Percentiles rank a stretch among this genome's conserved stretches.
Conservation (phyloP, 1,284 basidiomycete genomes). For the Amylostereum areolatum region DNA sequence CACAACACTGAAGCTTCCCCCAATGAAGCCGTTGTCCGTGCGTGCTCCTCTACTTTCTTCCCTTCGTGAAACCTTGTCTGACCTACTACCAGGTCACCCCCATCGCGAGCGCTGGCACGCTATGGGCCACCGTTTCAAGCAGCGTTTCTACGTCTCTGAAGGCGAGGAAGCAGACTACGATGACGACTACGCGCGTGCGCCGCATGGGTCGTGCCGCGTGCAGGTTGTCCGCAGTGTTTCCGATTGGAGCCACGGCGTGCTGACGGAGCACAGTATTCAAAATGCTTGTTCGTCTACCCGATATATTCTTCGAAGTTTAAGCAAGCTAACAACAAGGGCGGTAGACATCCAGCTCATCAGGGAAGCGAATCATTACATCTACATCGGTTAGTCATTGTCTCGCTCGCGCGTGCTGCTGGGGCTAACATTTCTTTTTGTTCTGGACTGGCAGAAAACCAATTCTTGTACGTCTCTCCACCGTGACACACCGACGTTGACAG, state of each 20-base stretch:
- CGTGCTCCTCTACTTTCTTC: slow-evolving; percentile 12
- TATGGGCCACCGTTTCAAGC: slow-evolving; percentile 55
- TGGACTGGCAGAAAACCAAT: slow-evolving; percentile 73
- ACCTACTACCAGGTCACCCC: slow-evolving; percentile 48
- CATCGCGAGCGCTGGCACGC: slow-evolving; percentile 56
- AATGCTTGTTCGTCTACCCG: slow-evolving; percentile 63
- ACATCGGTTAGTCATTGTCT: slow-evolving; percentile 57
- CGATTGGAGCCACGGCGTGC: slow-evolving; percentile 90
- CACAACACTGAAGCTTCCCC: slow-evolving; percentile 57
- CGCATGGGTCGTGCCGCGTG: slow-evolving; percentile 52
- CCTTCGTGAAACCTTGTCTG: neutral
- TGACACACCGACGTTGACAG: neutral
- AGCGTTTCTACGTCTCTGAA: slow-evolving; percentile 42
- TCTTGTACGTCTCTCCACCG: slow-evolving; percentile 60
- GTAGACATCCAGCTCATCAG: slow-evolving; percentile 77
- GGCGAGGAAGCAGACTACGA: slow-evolving; percentile 29
- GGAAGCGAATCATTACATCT: slow-evolving; percentile 83
- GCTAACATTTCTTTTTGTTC: neutral
- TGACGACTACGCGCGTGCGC: slow-evolving; percentile 30
- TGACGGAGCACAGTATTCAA: slow-evolving; percentile 83
- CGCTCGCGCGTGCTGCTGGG: neutral
- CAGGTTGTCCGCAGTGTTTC: slow-evolving; percentile 79
- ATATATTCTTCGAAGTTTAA: slow-evolving; percentile 2
- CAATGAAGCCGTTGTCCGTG: slow-evolving; percentile 61
- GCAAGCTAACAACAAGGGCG: neutral